A percentile compares a stretch with the other conserved stretches of the same genome.
These are phyloP conservation scores for Adansonia grandidieri DNA, from an alignment of 441 rosid genomes.

Conservation along the genomic window DNA sequence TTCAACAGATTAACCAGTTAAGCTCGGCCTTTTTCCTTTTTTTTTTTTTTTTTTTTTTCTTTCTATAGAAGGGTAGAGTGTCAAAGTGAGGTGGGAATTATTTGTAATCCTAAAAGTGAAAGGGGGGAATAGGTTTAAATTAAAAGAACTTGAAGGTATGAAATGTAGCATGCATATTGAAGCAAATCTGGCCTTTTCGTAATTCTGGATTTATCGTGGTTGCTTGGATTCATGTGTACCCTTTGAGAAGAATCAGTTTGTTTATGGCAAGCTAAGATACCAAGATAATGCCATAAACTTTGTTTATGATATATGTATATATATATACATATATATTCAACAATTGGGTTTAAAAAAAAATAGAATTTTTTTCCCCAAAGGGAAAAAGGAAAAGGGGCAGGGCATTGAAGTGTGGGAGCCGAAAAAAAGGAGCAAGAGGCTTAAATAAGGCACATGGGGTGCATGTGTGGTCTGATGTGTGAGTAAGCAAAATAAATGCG, in stretches of 20 bases:
- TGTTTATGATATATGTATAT: no score
- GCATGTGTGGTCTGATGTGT: constrained; percentile 38
- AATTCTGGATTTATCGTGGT: neutral
- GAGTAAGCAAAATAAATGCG: constrained; percentile 36
- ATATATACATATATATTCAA: no score
- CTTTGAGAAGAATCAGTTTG: no score
- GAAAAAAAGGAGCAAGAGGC: constrained; percentile 12
- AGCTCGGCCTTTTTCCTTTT: no score
- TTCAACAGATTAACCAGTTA: no score
- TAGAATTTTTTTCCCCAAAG: no score
- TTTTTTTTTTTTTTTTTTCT: no score
- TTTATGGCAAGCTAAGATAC: no score
- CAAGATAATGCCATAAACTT: no score
- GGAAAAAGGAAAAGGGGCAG: neutral
- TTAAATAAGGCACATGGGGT: constrained; percentile 48
- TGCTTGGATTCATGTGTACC: neutral
- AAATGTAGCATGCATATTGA: neutral
- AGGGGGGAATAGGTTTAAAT: neutral
- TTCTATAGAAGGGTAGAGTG: neutral
- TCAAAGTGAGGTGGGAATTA: neutral
- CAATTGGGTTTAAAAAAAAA: no score
- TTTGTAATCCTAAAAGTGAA: neutral
- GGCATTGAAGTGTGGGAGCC: neutral
- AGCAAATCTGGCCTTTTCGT: neutral
- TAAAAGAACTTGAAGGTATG: neutral